Percentiles rank a stretch among this genome's conserved stretches.
phyloP scores from a whole-genome alignment of 768 basidiomycete species.

The Leccinum truebloodii region DNA sequence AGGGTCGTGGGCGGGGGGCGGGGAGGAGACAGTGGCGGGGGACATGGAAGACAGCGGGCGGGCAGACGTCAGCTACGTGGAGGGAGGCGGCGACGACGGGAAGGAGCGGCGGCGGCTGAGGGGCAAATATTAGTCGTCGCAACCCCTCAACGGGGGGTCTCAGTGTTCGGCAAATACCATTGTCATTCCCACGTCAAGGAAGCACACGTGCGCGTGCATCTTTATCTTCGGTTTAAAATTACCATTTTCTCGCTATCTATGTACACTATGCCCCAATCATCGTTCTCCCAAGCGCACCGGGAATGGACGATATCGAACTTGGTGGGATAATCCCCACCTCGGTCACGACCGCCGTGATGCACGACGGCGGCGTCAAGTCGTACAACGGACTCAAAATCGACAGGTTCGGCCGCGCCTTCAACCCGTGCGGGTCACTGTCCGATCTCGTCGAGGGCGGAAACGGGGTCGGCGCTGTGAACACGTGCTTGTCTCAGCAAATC shows the following conservation, averaged over 20 bases:
- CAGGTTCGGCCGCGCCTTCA: conserved; percentile 49
- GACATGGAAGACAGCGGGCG: conserved; percentile 27
- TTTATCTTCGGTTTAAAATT: neutral
- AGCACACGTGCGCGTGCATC: conserved; percentile 20
- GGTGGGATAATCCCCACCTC: conserved; percentile 96
- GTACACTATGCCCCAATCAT: conserved; percentile 23
- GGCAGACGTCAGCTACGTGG: conserved; percentile 12
- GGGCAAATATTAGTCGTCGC: neutral
- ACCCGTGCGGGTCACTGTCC: conserved; percentile 15
- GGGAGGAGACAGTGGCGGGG: conserved; percentile 12
- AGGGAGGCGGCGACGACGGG: conserved; percentile 9
- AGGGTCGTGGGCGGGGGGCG: conserved; percentile 5
- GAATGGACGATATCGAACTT: conserved; percentile 84
- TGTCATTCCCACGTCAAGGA: conserved; percentile 16
- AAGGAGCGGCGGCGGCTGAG: conserved; percentile 5
- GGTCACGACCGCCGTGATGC: conserved; percentile 94
- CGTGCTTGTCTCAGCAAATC: conserved; percentile 4
- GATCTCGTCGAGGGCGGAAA: conserved; percentile 21
- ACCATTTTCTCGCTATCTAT: neutral
- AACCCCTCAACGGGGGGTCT: conserved; percentile 13
- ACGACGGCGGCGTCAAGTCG: conserved; percentile 89
- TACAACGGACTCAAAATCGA: conserved; percentile 87
- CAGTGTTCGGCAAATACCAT: conserved; percentile 17
- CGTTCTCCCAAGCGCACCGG: conserved; percentile 54
- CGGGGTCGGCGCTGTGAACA: conserved; percentile 29